A percentile compares a stretch with the other conserved stretches of the same genome.
phyloP scores from a whole-genome alignment of 1,284 basidiomycete genomes.

The Trichosporon coremiiforme region DNA sequence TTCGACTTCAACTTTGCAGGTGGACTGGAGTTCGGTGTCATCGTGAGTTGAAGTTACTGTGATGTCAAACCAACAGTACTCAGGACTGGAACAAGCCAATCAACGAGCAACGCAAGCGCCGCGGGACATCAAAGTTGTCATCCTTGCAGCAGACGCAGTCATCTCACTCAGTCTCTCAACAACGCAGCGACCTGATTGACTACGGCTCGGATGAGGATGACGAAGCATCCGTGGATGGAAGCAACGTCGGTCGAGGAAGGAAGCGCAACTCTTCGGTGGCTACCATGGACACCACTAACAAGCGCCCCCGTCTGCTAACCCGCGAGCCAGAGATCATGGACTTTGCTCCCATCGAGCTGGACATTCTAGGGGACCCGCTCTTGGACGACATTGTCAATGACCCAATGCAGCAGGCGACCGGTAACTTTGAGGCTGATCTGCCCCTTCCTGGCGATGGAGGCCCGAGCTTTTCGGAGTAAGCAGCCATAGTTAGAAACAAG shows the following conservation, averaged over 20 bases:
- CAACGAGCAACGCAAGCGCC: conserved; percentile 30
- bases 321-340: conserved; percentile 7
- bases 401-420: not conserved
- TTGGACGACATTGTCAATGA: not conserved
- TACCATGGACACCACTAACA: not conserved
- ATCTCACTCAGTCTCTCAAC: not conserved
- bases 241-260: not conserved
- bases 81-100: conserved; percentile 48
- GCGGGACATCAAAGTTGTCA: conserved; percentile 39
- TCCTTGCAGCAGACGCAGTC: conserved; percentile 33
- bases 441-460: not conserved
- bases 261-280: conserved; percentile 10
- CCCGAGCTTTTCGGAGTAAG: not conserved
- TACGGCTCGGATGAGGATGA: conserved; percentile 23
- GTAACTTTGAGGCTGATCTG: not conserved
- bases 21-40: conserved; percentile 36
- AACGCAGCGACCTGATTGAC: not conserved
- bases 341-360: conserved; percentile 12
- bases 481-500: too few species aligned
- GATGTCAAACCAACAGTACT: not conserved
- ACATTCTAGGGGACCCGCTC: not conserved
- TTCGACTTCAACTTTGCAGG: conserved; percentile 29
- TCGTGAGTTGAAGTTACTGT: conserved; percentile 33
- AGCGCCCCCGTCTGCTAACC: not conserved
- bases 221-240: conserved; percentile 22